Percentiles rank a stretch among this genome's conserved stretches.
Evolutionary conservation across 2,329 filamentous ascomycete species (phyloP).

Genomic region (Cucurbitaria berberidis): DNA sequence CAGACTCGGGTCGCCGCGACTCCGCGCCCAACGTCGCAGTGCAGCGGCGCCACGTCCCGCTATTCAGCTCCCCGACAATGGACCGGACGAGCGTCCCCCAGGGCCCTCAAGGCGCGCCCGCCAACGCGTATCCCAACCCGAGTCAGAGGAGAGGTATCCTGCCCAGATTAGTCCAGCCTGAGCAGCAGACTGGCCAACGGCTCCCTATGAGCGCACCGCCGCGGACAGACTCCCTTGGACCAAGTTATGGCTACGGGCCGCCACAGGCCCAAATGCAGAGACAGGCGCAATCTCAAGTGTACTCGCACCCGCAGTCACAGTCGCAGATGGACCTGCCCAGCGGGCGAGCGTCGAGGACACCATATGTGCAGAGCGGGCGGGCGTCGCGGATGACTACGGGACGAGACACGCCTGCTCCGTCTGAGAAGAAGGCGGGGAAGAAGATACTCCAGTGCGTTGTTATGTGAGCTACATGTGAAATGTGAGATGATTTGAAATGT

Average conservation of each 20-base stretch:
- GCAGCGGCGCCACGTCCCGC: constrained; percentile 18
- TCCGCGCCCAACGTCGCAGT: constrained; percentile 28
- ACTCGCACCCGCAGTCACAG: background rate
- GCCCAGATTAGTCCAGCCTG: constrained; percentile 20
- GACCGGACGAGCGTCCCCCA: constrained; percentile 19
- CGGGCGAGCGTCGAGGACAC: background rate
- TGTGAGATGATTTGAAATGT: too few species aligned
- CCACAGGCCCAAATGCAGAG: background rate
- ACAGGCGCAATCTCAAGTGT: background rate
- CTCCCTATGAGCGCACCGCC: constrained; percentile 29
- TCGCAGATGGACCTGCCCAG: background rate
- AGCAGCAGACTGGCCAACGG: background rate
- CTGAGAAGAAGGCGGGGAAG: constrained; percentile 12
- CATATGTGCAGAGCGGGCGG: background rate
- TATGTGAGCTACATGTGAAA: too few species aligned
- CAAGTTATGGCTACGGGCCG: background rate
- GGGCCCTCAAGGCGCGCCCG: background rate
- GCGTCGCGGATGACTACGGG: constrained; percentile 1
- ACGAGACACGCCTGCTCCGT: constrained; percentile 1
- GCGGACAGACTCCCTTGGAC: constrained; percentile 5
- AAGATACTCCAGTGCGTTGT: constrained; percentile 26
- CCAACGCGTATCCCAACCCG: constrained; percentile 6
- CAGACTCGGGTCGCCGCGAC: constrained; percentile 24
- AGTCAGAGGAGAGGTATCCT: constrained; percentile 11
- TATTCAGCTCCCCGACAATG: background rate